phyloP scores from a whole-genome alignment of 2,329 filamentous ascomycete species.

The Ceratocystis diversiconidia region DNA sequence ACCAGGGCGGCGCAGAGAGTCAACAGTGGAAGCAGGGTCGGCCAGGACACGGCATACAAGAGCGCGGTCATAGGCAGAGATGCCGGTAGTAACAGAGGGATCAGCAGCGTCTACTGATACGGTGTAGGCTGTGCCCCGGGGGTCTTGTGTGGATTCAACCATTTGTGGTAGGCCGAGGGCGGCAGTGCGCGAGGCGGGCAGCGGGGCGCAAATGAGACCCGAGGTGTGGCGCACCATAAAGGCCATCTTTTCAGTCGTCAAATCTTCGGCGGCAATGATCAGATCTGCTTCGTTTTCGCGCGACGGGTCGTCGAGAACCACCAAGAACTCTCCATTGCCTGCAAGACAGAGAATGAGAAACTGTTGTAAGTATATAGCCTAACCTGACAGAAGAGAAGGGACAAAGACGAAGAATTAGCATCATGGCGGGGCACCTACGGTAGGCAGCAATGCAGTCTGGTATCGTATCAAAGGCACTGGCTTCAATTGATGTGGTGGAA shows the following conservation, averaged over 20 bases:
- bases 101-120: slow-evolving; percentile 70
- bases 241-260: slow-evolving; percentile 83
- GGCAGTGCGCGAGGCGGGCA: slow-evolving; percentile 54
- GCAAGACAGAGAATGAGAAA: slow-evolving; percentile 17
- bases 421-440: slow-evolving; percentile 32
- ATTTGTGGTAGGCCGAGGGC: slow-evolving; percentile 74
- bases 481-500: slow-evolving; percentile 33
- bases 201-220: slow-evolving; percentile 80
- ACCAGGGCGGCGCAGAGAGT: slow-evolving; percentile 64
- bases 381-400: not conserved
- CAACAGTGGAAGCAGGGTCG: slow-evolving; percentile 40
- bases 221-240: slow-evolving; percentile 89
- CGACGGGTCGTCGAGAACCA: slow-evolving; percentile 81
- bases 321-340: slow-evolving; percentile 80
- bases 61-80: slow-evolving; percentile 75
- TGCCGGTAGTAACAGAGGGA: slow-evolving; percentile 68
- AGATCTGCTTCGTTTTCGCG: slow-evolving; percentile 98
- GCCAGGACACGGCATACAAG: slow-evolving; percentile 70
- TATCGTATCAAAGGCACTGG: slow-evolving; percentile 48
- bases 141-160: slow-evolving; percentile 62
- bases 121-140: slow-evolving; percentile 84
- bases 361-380: not conserved
- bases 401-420: not conserved
- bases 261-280: slow-evolving; percentile 75
- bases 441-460: slow-evolving; percentile 50